Evolutionary conservation across 176 grass and related monocot genomes (phyloP), one percentile per base, ranked within the genome.

Genomic region (Oryza coarctata): DNA sequence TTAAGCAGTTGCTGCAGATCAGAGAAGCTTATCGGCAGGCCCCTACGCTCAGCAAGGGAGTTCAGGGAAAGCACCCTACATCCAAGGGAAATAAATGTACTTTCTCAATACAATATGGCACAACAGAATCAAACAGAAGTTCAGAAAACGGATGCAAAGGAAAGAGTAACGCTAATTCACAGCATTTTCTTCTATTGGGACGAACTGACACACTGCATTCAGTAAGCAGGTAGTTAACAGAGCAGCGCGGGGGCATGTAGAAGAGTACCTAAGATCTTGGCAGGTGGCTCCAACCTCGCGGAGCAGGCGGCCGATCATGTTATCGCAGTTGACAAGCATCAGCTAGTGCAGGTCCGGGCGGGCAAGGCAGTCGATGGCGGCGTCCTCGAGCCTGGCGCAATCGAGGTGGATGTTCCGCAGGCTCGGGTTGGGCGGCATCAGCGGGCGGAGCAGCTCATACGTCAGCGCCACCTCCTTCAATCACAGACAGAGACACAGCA

Each of bases 401-500:
- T 99, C 96, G n/a, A 99, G 80, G 2, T 83, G 82, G 38, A 99
- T 78, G 91, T 87, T 99, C 85, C 71, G 86, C 55, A 99, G 65
- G 79, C 69, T 82, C 76, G 77, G 72, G 85, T 99, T 95, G 35
- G 76, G 88, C 68, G 80, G 85, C 77, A 95, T 75, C 82, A 95
- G 75, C 65, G 87, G 87, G 47, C 89, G 90, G 73, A 99, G 85
- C 60, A 94, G 79, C 33, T 87, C 77, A 45, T 80, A 25, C 40
- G 88, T 86, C 28, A 88, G 91, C 58, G 89, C 79, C 83, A 94
- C 88, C 73, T 99, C 96, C 96, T 99, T 15, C 10, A 81, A 49
- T 27, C 11, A 88, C 70, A 71, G n/a, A 27, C 39, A 85, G 1
- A 81, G 58, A 79, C 39, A 73, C 44, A 77, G 20, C 14, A 26